phyloP scores from a whole-genome alignment of 148 eudicot species.

The Camellia japonica region DNA sequence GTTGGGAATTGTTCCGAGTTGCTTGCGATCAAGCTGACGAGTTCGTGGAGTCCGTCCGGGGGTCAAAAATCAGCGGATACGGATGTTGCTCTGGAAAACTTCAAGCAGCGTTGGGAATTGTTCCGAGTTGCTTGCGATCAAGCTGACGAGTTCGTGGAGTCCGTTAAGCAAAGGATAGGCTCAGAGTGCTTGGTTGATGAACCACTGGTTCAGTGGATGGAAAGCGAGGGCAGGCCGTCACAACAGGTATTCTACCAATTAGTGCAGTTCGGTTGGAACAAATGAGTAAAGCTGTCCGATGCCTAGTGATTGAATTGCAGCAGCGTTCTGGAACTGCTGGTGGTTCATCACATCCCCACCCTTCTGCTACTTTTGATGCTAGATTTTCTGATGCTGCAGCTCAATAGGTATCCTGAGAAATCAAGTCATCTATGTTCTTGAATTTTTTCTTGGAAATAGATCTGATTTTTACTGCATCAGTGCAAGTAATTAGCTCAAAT shows the following conservation, averaged over 20 bases:
- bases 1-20: constrained; percentile 77
- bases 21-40: constrained; percentile 96
- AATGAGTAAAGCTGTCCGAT: constrained; percentile 96
- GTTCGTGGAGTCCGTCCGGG: constrained; percentile 80
- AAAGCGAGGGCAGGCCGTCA: constrained; percentile 54
- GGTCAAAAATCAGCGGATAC: constrained; percentile 62
- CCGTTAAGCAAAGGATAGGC: constrained; percentile 88
- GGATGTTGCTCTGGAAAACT: constrained; percentile 75
- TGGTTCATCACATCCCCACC: constrained; percentile 40
- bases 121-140: constrained; percentile 88
- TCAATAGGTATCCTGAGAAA: constrained; percentile 45
- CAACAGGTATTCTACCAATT: constrained; percentile 71
- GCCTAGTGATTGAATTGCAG: constrained; percentile 89
- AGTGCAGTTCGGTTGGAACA: constrained; percentile 94
- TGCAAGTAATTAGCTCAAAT: background rate
- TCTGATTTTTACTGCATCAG: background rate
- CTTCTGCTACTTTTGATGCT: constrained; percentile 73
- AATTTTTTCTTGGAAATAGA: background rate
- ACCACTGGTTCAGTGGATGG: constrained; percentile 60
- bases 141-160: constrained; percentile 93
- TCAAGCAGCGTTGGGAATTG: constrained; percentile 79
- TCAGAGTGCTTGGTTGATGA: constrained; percentile 94
- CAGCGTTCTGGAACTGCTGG: constrained; percentile 64
- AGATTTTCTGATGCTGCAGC: constrained; percentile 76
- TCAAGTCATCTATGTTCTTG: background rate